A percentile compares a stretch with the other conserved stretches of the same genome.
These are phyloP conservation scores for Ophiocordyceps sinensis DNA, from an alignment of 2,329 filamentous ascomycete genomes.

Conservation along the genomic window DNA sequence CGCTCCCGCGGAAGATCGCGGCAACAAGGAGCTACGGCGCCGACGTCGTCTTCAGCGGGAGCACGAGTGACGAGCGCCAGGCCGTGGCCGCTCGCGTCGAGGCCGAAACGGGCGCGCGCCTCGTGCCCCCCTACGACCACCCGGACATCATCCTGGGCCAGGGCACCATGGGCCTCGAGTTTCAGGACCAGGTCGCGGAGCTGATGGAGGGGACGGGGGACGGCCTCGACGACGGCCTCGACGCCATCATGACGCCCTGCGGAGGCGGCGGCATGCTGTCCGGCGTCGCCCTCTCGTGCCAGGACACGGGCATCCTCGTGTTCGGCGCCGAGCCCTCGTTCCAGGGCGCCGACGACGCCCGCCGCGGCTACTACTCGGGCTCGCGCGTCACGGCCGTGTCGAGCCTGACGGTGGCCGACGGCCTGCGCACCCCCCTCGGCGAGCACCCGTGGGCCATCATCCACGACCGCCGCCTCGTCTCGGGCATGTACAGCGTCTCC, in stretches of 20 bases:
- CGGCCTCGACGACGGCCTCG: too few relatives aligned
- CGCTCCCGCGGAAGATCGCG: constrained; percentile 72
- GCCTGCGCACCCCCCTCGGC: constrained; percentile 72
- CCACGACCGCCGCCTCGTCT: constrained; percentile 53
- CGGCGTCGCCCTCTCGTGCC: constrained; percentile 64
- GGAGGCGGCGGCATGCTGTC: constrained; percentile 82
- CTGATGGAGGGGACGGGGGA: constrained; percentile 27
- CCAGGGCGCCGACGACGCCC: constrained; percentile 72
- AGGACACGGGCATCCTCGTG: constrained; percentile 56
- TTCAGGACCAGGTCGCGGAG: constrained; percentile 56
- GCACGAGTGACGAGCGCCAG: constrained; percentile 68
- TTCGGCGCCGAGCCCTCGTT: constrained; percentile 80
- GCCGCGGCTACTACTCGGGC: constrained; percentile 52
- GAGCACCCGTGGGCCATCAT: constrained; percentile 64
- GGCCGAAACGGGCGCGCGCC: constrained; percentile 54
- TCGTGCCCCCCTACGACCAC: constrained; percentile 88
- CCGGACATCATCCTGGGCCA: constrained; percentile 84
- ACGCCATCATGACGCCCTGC: constrained; percentile 69
- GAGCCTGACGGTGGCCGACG: constrained; percentile 76
- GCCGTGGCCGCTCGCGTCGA: constrained; percentile 58
- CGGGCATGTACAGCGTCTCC: constrained; percentile 55
- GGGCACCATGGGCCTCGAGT: constrained; percentile 75
- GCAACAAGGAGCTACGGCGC: constrained; percentile 70
- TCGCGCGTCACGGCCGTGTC: constrained; percentile 52
- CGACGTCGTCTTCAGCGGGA: constrained; percentile 66